Percentiles rank a stretch among this genome's conserved stretches.
These are phyloP conservation scores for Malassezia equina DNA, from an alignment of 1,284 basidiomycete genomes.

Conservation along the genomic window DNA sequence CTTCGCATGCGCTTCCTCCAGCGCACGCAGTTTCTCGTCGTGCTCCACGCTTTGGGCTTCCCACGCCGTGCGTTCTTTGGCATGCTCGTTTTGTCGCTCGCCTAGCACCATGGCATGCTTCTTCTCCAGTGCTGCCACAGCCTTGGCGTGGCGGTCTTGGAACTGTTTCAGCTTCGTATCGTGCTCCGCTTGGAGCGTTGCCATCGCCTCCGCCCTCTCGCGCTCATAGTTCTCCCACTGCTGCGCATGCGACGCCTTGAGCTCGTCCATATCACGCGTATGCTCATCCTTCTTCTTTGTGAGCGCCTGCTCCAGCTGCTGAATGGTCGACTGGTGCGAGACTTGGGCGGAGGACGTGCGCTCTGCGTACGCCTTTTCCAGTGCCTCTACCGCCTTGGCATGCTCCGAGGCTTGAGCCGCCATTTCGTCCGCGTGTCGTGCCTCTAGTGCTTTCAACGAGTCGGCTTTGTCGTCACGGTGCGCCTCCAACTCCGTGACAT, in stretches of 20 bases:
- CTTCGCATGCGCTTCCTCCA: background rate
- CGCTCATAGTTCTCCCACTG: background rate
- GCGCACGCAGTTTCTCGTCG: background rate
- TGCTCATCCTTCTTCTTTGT: slow-evolving; percentile 7
- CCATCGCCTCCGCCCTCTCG: background rate
- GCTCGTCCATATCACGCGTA: background rate
- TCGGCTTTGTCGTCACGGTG: background rate
- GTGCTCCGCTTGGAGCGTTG: background rate
- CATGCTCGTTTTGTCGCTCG: background rate
- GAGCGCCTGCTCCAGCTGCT: slow-evolving; percentile 5
- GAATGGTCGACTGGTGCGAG: slow-evolving; percentile 10
- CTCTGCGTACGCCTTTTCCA: slow-evolving; percentile 19
- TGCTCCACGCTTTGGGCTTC: background rate
- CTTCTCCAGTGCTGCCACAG: background rate
- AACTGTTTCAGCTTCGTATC: background rate
- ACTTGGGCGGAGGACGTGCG: slow-evolving; percentile 11
- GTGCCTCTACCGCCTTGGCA: slow-evolving; percentile 17
- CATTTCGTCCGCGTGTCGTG: background rate
- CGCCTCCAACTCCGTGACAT: background rate
- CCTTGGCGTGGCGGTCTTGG: background rate
- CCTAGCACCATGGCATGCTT: background rate
- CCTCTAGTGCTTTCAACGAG: background rate
- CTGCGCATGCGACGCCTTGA: background rate
- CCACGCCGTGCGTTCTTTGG: background rate
- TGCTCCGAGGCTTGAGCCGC: slow-evolving; percentile 11